These are phyloP conservation scores for Penicillium steckii DNA, from an alignment of 495 filamentous ascomycete genomes.

Conservation along the genomic window DNA sequence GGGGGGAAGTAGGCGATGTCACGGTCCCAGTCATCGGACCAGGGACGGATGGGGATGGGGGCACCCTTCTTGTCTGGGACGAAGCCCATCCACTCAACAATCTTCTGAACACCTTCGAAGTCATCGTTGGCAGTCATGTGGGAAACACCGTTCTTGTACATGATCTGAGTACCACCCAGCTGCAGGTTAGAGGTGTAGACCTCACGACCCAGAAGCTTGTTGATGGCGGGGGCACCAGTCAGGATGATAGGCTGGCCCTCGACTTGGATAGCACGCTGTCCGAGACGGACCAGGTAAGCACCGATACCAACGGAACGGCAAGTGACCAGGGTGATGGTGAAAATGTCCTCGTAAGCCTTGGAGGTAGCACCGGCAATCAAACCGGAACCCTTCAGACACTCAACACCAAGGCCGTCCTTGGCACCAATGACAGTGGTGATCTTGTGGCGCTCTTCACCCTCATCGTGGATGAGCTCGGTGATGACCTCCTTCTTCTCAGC, in stretches of 20 bases:
- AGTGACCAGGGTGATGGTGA: constrained; percentile 96
- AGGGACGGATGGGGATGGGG: constrained; percentile 82
- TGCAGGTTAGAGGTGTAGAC: constrained; percentile 99
- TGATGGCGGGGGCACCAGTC: constrained; percentile 94
- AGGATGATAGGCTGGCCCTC: constrained; percentile 99
- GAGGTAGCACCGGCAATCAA: constrained; percentile 97
- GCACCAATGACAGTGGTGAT: constrained; percentile 92
- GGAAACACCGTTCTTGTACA: constrained; percentile 99
- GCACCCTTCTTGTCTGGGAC: constrained; percentile 91
- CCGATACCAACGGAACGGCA: constrained; percentile 98
- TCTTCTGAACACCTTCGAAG: constrained; percentile 96
- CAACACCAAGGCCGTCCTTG: constrained; percentile 95
- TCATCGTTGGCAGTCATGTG: constrained; percentile 98
- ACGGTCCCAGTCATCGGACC: constrained; percentile 89
- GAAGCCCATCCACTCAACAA: constrained; percentile 95
- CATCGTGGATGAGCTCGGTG: constrained; percentile 79
- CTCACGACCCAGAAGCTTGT: constrained; percentile 96
- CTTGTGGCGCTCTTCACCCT: constrained; percentile 89
- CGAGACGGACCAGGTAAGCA: constrained; percentile 96
- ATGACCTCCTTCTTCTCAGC: constrained; percentile 79
- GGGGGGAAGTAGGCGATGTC: constrained; percentile 84
- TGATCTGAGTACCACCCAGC: constrained; percentile 98
- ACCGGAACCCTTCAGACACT: constrained; percentile 95
- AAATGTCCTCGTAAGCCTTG: constrained; percentile 97
- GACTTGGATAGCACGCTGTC: constrained; percentile 97